Evolutionary conservation across 2,329 filamentous ascomycete genomes (phyloP).

Genomic region (Escovopsis sp.): DNA sequence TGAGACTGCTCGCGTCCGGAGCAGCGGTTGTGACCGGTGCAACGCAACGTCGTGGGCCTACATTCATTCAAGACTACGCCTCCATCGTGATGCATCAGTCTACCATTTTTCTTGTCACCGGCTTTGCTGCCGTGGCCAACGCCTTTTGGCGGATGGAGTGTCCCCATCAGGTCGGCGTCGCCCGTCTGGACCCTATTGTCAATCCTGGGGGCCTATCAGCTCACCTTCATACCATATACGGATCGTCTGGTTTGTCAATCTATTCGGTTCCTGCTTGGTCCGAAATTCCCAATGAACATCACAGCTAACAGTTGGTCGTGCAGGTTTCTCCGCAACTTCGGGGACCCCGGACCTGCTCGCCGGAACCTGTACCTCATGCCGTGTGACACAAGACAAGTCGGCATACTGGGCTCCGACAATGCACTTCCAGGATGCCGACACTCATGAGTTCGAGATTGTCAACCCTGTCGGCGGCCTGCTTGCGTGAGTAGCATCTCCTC

Average conservation of each 20-base stretch:
- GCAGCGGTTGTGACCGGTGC: no score
- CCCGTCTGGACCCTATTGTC: constrained; percentile 65
- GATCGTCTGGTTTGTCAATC: constrained; percentile 52
- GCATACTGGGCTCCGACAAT: constrained; percentile 72
- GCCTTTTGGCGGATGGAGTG: constrained; percentile 91
- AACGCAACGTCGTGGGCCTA: no score
- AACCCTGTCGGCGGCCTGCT: constrained; percentile 70
- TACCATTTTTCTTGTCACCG: constrained; percentile 17
- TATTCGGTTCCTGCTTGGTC: no score
- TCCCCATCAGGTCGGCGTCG: constrained; percentile 52
- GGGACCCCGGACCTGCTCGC: constrained; percentile 40
- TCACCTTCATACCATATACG: constrained; percentile 65
- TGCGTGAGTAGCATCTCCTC: constrained; percentile 42
- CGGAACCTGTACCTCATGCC: constrained; percentile 66
- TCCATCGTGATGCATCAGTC: constrained; percentile 19
- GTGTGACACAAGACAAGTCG: constrained; percentile 69
- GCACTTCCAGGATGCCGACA: constrained; percentile 56
- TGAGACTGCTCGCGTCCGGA: no score
- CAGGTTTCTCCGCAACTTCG: constrained; percentile 51
- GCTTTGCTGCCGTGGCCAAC: constrained; percentile 26
- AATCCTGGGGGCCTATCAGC: constrained; percentile 40
- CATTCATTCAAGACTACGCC: no score
- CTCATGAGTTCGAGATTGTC: constrained; percentile 54
- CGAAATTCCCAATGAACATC: no score
- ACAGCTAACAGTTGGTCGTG: constrained; percentile 7